phyloP scores from a whole-genome alignment of 371 early-diverging fungal genomes.

The Mortierella polycephala region DNA sequence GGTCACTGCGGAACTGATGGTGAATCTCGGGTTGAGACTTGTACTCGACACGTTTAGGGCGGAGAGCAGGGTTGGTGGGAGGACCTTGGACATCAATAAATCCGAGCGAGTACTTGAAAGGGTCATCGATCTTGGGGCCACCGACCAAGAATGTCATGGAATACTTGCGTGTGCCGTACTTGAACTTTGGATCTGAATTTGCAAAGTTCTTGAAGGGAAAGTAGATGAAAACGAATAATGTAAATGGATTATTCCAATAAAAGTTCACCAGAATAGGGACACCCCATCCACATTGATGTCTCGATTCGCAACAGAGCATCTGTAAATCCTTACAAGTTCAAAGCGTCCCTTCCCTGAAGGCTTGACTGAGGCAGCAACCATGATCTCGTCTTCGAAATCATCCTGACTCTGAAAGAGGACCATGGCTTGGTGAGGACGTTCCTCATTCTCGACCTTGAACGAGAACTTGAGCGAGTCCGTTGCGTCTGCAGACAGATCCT shows the following conservation, averaged over 20 bases:
- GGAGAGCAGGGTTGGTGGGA: slow-evolving; percentile 28
- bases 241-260: not conserved
- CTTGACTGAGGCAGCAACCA: slow-evolving; percentile 44
- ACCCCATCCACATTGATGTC: too few relatives aligned
- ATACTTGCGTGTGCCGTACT: slow-evolving; percentile 49
- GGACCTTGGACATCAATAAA: slow-evolving; percentile 43
- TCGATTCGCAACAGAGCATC: too few relatives aligned
- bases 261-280: too few relatives aligned
- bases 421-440: slow-evolving; percentile 51
- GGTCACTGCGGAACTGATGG: slow-evolving; percentile 72
- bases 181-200: slow-evolving; percentile 28
- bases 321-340: slow-evolving; percentile 33
- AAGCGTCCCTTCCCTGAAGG: slow-evolving; percentile 49
- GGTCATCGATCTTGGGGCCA: slow-evolving; percentile 36
- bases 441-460: slow-evolving; percentile 48
- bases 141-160: slow-evolving; percentile 51
- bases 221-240: not conserved
- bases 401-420: slow-evolving; percentile 50
- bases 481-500: slow-evolving; percentile 17
- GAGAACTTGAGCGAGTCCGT: slow-evolving; percentile 41
- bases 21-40: slow-evolving; percentile 71
- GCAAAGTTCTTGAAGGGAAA: slow-evolving; percentile 29
- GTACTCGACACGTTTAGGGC: slow-evolving; percentile 39
- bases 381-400: slow-evolving; percentile 44
- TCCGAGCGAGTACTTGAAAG: slow-evolving; percentile 46